These are phyloP conservation scores for Juncus inflexus DNA, from an alignment of 176 grass and related monocot species.

Conservation along the genomic window DNA sequence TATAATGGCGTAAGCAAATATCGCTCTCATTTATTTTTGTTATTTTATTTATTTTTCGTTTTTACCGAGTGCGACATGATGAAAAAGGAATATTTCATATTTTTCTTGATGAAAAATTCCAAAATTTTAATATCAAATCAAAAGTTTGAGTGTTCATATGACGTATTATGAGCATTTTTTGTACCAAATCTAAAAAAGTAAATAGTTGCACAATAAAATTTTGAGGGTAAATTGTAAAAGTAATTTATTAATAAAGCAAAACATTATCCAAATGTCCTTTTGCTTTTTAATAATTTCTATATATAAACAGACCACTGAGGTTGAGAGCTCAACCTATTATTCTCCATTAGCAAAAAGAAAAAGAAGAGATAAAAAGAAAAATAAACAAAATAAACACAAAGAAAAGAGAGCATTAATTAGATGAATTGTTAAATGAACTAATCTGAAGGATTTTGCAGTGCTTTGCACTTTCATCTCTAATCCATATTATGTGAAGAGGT, in stretches of 20 bases:
- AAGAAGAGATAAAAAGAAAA: neutral
- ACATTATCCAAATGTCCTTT: conserved; percentile 17
- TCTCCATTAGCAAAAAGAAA: conserved; percentile 15
- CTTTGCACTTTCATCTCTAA: conserved; percentile 10
- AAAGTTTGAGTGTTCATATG: neutral
- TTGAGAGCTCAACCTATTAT: conserved; percentile 38
- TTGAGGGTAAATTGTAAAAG: conserved; percentile 1
- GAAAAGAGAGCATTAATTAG: conserved; percentile 13
- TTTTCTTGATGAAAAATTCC: too few species aligned
- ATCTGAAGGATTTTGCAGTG: conserved; percentile 18
- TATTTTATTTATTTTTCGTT: too few species aligned
- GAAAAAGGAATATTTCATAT: too few species aligned
- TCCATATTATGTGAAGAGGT: conserved; percentile 24
- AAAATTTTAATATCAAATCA: too few species aligned
- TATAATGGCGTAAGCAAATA: too few species aligned
- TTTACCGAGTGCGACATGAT: too few species aligned
- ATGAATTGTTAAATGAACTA: conserved; percentile 14
- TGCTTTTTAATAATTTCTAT: conserved; percentile 27
- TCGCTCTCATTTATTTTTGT: too few species aligned
- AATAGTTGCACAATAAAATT: neutral
- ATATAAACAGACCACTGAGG: conserved; percentile 27
- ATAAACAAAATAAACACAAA: neutral
- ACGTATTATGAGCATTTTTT: too few species aligned
- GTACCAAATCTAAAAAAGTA: too few species aligned
- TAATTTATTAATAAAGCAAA: conserved; percentile 18